Evolutionary conservation across 768 basidiomycete genomes (phyloP), one percentile per base, ranked within the genome.

Genomic region (Termitomyces sp.): DNA sequence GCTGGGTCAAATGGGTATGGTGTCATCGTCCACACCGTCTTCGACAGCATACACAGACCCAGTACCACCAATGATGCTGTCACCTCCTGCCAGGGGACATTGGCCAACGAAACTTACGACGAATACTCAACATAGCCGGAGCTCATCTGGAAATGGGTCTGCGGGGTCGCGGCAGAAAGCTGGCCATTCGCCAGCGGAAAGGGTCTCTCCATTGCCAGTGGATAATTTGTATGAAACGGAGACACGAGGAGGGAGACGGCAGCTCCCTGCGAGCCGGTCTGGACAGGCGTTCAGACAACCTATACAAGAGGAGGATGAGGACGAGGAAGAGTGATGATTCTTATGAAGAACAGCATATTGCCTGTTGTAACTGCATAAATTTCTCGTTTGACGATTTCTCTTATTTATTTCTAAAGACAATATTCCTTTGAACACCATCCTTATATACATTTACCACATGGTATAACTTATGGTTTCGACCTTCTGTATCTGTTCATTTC

Each of bases 291-390:
- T 90, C 63, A 72, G 75, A 47, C 82, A 86, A 61, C 71, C 88
- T 5, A 92, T 91, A 55, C 88, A 91, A 68, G 91, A 92, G 67
- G 91, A 92, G 67, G 91, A 93, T 62, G 91, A 92, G 68, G 91
- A 78, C 22, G 91, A 92, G 69, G 91, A 91, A 64, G 85, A 90
- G 67, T 78, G 68, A 70, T 63, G 22, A 47, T 27, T 5, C 36
- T 5, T 26, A 20, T 34, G 22, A 24, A 24, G 36, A 32, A 52
- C 37, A 41, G n/a, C 27, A 52, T 16, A n/a, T 39, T 7, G 18
- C 26, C 4, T 27, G 18, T 27, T 34, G 22, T 46, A 29, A 34
- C 18, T 7, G 5, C 32, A 37, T 48, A 14, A 3, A 46, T n/a
- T 37, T 39, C 26, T 47, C n/a, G 46, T 37, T 18, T 39, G 13